Evolutionary conservation across 768 basidiomycete genomes (phyloP), one percentile per base, ranked within the genome.

Genomic region (Ramaria sp.): DNA sequence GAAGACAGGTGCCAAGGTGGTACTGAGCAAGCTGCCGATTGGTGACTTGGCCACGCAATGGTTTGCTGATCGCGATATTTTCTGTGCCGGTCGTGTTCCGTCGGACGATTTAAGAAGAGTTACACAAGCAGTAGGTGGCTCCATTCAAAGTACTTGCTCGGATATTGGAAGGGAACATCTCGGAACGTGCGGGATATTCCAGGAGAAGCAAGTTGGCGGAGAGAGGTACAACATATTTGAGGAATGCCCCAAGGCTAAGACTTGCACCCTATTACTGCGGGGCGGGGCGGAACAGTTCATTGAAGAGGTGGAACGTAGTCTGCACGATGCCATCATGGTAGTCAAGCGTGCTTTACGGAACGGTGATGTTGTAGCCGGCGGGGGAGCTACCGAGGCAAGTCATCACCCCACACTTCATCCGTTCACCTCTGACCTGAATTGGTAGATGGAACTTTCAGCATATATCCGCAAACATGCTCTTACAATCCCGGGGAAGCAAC

Each of bases 311-410:
- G 95, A 98, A 69, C 74, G 96, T 55, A 93, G 90, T 79, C 70
- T 99, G 61, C 95, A 99, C 64, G 96, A 99, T 65, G 94, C 95
- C 1, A 91, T 98, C 63, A 98, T 98, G 94, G 94, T 99, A n/a
- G 96, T 99, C 42, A 96, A 96, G 70, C 78, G 96, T 50, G 94
- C 96, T 3, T 84, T 99, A 61, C 85, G 85, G 65, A 98, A 93
- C 65, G 92, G 90, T 39, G 88, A 95, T 52, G 85, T 99, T 49
- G 96, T 99, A 34, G 96, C 96, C 9, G 96, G 96, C 34, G 96
- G 96, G 48, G 96, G 96, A 58, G 96, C 96, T 13, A 85, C 89
- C 52, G 96, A 98, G 81, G 94, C 93, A 64, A 59, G 68, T 61
- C 44, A 18, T 30, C 13, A 42, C 13, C 27, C 25, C 43, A 53